A percentile compares a stretch with the other conserved stretches of the same genome.
These are phyloP conservation scores for Alnus glutinosa DNA, from an alignment of 306 rosid species.

Conservation along the genomic window DNA sequence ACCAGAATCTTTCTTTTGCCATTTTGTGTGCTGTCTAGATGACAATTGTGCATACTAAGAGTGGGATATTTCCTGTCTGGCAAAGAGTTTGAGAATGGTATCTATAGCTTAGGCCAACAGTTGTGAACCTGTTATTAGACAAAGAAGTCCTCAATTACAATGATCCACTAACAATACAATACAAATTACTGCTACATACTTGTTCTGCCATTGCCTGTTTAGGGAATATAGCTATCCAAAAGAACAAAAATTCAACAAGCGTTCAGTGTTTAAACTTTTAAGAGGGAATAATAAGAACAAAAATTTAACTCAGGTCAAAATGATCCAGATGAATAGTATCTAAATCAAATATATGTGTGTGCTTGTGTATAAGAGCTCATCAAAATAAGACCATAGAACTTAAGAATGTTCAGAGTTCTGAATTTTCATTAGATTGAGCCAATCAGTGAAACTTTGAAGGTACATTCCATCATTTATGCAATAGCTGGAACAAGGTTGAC, in stretches of 20 bases:
- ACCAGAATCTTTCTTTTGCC: background rate
- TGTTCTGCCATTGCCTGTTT: background rate
- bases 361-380: background rate
- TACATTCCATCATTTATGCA: background rate
- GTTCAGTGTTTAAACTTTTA: background rate
- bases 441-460: background rate
- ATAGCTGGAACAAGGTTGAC: background rate
- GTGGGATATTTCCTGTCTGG: background rate
- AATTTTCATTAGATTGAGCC: background rate
- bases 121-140: background rate
- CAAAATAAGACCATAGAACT: background rate
- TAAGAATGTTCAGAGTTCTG: background rate
- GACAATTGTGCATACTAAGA: background rate
- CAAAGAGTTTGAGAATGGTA: background rate
- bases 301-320: background rate
- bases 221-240: background rate
- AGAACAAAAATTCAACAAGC: background rate
- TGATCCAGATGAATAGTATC: background rate
- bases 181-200: background rate
- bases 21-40: background rate
- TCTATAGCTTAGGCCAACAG: background rate
- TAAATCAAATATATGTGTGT: background rate
- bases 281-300: background rate
- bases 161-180: background rate
- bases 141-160: constrained; percentile 5